phyloP scores from a whole-genome alignment of 306 rosid genomes.

The Delonix regia region DNA sequence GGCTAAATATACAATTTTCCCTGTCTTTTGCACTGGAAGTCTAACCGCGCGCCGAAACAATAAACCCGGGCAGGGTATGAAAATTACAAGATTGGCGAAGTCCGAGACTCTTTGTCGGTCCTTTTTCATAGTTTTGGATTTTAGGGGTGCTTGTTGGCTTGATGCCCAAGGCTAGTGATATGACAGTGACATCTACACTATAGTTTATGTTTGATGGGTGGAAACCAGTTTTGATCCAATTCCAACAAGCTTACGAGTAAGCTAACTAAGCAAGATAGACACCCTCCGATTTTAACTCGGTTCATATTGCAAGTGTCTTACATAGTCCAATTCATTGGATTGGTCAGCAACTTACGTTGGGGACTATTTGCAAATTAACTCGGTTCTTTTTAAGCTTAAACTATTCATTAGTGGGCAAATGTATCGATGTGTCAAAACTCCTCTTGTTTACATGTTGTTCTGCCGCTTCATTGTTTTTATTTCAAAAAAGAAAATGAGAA shows the following conservation, averaged over 20 bases:
- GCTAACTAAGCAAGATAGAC: not conserved
- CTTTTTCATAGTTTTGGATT: constrained; percentile 28
- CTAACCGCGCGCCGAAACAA: not conserved
- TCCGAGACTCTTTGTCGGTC: not conserved
- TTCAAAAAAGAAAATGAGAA: no score
- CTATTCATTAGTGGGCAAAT: not conserved
- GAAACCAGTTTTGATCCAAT: not conserved
- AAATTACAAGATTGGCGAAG: constrained; percentile 13
- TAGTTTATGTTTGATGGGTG: no score
- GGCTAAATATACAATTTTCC: no score
- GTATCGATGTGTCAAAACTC: not conserved
- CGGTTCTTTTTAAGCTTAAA: not conserved
- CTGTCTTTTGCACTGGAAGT: no score
- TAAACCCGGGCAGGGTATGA: not conserved
- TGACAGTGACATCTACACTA: not conserved
- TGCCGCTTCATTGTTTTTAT: no score
- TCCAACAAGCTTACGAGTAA: not conserved
- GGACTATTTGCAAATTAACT: not conserved
- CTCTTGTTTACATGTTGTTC: no score
- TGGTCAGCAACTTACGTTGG: not conserved
- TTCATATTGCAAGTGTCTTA: not conserved
- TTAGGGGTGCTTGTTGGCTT: constrained; percentile 17
- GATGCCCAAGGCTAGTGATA: constrained; percentile 9
- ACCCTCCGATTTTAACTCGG: not conserved
- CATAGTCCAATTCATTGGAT: no score